Conservation (phyloP, 495 filamentous ascomycete genomes). For the Lophiostoma macrostomum region DNA sequence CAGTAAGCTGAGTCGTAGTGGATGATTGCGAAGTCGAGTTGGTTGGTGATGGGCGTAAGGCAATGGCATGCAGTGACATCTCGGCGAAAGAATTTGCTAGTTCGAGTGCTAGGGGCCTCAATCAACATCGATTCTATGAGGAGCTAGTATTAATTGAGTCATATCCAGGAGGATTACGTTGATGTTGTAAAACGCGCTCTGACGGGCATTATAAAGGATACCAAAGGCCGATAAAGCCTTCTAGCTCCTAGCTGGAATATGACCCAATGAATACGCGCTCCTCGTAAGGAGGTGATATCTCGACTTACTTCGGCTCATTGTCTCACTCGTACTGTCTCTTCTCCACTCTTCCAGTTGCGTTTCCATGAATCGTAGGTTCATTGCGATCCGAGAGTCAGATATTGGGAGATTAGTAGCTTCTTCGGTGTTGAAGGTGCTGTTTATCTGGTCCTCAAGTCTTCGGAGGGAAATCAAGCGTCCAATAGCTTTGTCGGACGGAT, state of each 20-base stretch:
- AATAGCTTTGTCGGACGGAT: constrained; percentile 15
- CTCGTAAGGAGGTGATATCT: too few species aligned
- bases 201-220: too few species aligned
- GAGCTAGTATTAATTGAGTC: too few species aligned
- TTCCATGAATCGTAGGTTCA: constrained; percentile 22
- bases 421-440: constrained; percentile 13
- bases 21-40: not conserved
- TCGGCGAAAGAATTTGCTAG: constrained; percentile 14
- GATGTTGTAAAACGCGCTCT: too few species aligned
- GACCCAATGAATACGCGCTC: too few species aligned
- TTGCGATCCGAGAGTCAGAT: constrained; percentile 16
- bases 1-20: constrained; percentile 6
- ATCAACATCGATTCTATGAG: not conserved
- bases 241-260: too few species aligned
- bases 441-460: constrained; percentile 17
- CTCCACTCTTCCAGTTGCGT: constrained; percentile 20
- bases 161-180: too few species aligned
- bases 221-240: too few species aligned
- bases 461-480: constrained; percentile 10
- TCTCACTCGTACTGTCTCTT: not conserved
- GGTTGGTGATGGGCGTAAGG: constrained; percentile 1
- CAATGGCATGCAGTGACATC: constrained; percentile 22
- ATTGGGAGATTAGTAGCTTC: constrained; percentile 17
- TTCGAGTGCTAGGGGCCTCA: constrained; percentile 6
- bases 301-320: constrained; percentile 6